Evolutionary conservation across 768 basidiomycete species (phyloP).

Genomic region (Kwoniella pini): DNA sequence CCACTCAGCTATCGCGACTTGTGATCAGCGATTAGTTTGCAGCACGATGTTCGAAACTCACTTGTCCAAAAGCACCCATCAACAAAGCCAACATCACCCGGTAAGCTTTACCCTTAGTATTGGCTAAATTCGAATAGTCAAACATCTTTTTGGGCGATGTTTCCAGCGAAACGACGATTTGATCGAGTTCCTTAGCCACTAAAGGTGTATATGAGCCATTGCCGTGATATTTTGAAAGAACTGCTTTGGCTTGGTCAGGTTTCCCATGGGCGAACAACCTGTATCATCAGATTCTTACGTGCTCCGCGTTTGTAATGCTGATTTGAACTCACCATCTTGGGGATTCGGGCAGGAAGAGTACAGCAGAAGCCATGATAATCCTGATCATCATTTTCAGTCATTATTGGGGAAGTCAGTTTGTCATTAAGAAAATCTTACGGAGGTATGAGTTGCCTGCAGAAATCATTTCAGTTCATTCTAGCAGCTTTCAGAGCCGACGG

Average conservation of each 20-base stretch:
- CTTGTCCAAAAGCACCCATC: conserved; percentile 31
- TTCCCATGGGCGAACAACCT: conserved; percentile 34
- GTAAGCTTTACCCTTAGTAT: conserved; percentile 21
- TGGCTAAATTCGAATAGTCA: conserved; percentile 16
- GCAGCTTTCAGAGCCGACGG: no score
- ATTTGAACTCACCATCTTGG: conserved; percentile 33
- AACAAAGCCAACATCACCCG: conserved; percentile 27
- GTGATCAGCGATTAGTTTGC: not conserved
- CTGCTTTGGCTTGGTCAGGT: conserved; percentile 19
- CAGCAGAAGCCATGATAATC: conserved; percentile 15
- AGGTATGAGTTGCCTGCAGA: no score
- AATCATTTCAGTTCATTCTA: no score
- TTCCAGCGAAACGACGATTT: conserved; percentile 17
- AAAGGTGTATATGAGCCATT: conserved; percentile 23
- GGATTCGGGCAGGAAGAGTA: conserved; percentile 34
- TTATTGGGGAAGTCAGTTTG: not conserved
- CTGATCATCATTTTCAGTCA: conserved; percentile 7
- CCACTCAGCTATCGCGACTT: not conserved
- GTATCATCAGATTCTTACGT: not conserved
- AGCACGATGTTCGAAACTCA: not conserved
- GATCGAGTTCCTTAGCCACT: conserved; percentile 28
- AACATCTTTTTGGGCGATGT: conserved; percentile 15
- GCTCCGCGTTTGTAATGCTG: no score
- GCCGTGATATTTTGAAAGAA: conserved; percentile 33
- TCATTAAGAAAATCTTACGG: not conserved